phyloP scores from a whole-genome alignment of 2,329 filamentous ascomycete genomes.

The Cercospora sp. region DNA sequence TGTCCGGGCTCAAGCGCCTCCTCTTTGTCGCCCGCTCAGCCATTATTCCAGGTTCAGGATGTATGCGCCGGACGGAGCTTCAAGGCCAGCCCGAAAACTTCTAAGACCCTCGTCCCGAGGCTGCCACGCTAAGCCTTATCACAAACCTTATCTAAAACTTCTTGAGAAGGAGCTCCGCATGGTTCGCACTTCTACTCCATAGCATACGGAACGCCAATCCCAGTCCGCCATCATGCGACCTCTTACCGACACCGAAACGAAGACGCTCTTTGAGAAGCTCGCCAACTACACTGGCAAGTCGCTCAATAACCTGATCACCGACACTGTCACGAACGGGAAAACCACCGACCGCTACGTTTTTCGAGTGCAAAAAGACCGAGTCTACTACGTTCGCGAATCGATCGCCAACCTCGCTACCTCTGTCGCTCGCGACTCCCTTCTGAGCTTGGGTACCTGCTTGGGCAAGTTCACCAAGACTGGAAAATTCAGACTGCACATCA shows the following conservation, averaged over 20 bases:
- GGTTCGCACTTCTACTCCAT: background rate
- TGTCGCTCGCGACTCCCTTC: slow-evolving; percentile 75
- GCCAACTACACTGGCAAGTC: slow-evolving; percentile 89
- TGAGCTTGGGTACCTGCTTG: slow-evolving; percentile 86
- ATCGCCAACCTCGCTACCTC: slow-evolving; percentile 90
- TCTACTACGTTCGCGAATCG: slow-evolving; percentile 89
- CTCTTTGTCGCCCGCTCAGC: slow-evolving; percentile 52
- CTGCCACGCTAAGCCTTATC: slow-evolving; percentile 10
- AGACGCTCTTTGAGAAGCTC: slow-evolving; percentile 85
- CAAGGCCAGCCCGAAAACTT: background rate
- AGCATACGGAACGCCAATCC: background rate
- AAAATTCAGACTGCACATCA: slow-evolving; percentile 94
- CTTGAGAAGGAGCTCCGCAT: background rate
- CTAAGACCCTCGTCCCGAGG: background rate
- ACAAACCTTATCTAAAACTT: slow-evolving; percentile 12
- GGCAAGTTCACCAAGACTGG: slow-evolving; percentile 96
- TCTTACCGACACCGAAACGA: slow-evolving; percentile 76
- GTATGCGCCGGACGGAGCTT: background rate
- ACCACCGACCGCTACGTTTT: slow-evolving; percentile 75
- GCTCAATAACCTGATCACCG: slow-evolving; percentile 70
- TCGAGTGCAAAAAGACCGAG: slow-evolving; percentile 75
- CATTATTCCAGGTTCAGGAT: slow-evolving; percentile 41
- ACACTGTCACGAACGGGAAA: slow-evolving; percentile 51
- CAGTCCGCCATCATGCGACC: slow-evolving; percentile 64
- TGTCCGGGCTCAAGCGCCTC: slow-evolving; percentile 53